Evolutionary conservation across 257 asterid species (phyloP), one percentile per base, ranked within the genome.

Genomic region (Penstemon davidsonii): DNA sequence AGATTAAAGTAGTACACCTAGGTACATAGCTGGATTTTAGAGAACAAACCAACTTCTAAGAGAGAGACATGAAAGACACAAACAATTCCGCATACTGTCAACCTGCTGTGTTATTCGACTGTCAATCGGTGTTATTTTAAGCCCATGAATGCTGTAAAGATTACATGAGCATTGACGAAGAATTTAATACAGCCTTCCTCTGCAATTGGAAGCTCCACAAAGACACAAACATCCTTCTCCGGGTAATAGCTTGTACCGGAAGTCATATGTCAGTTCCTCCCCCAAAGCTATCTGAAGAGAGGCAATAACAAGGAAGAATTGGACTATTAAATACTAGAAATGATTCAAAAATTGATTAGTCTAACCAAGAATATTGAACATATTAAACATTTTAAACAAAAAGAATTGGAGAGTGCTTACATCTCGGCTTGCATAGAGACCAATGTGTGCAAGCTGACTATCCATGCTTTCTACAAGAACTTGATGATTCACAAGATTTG

Each of bases 381-480:
- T 10, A 49, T 10, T 49, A 13, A 12, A 43, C 4, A 25, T 1
- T 25, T 25, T 25, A 25, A 25, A 25, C 33, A 25, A 25, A 25
- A 25, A 25, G 33, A 25, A 25, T 25, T 8, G 43, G 18, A 64
- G 66, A 18, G 60, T 55, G 51, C 95, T 82, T 84, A 94, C 99
- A 74, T 94, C 99, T 75, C 96, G 88, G 75, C 84, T 80, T 53
- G 99, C 93, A 64, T 82, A 94, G 78, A 94, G 82, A 62, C 98
- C 98, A 56, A 94, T 73, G 66, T 84, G 99, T 2, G 99, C 88
- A 40, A 87, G 91, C 78, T 81, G 91, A 81, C 87, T 81, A 62
- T 94, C 98, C 98, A 91, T 94, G 86, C 94, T 91, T 69, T 91
- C 99, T 57, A 94, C 89, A 37, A 94, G 86, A 80, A 91, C 99